Evolutionary conservation across 106 monocot species (phyloP), one percentile per base, ranked within the genome.

Genomic region (Acorus gramineus): DNA sequence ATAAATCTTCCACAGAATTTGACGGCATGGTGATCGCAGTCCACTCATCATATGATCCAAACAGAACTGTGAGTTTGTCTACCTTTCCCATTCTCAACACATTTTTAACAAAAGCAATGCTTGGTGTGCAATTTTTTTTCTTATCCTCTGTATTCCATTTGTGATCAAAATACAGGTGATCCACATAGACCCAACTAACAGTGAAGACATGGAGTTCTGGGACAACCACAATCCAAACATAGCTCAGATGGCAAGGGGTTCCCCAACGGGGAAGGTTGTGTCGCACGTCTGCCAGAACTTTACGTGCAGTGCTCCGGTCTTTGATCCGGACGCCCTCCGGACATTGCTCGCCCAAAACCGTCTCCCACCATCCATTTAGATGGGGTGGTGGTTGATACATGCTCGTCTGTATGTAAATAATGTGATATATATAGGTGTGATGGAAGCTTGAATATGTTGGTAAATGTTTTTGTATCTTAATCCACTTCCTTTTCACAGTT

Each of bases 251-350:
- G 89, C 84, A 0, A 76, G 66, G 53, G 64, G 69, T 42, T 70
- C 74, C 7, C 67, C 74, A 5, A 14, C 65, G 11, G 67, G 80
- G 50, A 84, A 70, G 46, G 46, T 52, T 9, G 74, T 76, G 2
- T 85, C 85, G 56, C 77, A 93, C 68, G 84, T 93, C 10, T 93
- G 93, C 60, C 77, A 89, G 64, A 71, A 93, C 55, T 93, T 93
- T 47, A 66, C 71, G 9, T 93, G 93, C 72, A 76, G 76, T 56
- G 83, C 86, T 28, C 89, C 89, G 5, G 84, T 89, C 13, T 55
- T 70, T 28, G 71, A 73, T 51, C 68, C 79, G 3, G 73, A 61
- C 44, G 71, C 66, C 6, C 85, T 93, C 8, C 47, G 61, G 3
- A 57, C 46, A 1, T 44, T 88, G 47, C 70, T 93, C 0, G 70